A percentile compares a stretch with the other conserved stretches of the same genome.
Conservation (phyloP, 1,284 basidiomycete genomes). For the Moesziomyces globuligerus region DNA sequence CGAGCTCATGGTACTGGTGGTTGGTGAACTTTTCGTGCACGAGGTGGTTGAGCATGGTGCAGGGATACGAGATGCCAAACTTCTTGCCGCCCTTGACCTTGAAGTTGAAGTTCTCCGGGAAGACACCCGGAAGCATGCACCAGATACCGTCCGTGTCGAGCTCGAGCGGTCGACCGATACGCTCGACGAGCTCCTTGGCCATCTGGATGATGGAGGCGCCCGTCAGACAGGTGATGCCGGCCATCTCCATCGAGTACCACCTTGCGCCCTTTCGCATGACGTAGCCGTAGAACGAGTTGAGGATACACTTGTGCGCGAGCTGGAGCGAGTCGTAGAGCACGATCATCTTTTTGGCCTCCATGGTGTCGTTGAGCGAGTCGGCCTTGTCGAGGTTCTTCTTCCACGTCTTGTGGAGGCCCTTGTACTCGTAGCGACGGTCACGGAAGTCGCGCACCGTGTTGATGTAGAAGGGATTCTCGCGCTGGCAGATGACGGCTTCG, state of each 20-base stretch:
- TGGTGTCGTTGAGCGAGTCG: slow-evolving; percentile 79
- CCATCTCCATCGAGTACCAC: slow-evolving; percentile 99
- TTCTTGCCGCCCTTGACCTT: slow-evolving; percentile 87
- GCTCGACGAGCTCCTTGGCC: slow-evolving; percentile 94
- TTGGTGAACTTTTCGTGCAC: slow-evolving; percentile 97
- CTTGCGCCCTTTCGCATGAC: slow-evolving; percentile 99
- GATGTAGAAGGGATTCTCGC: slow-evolving; percentile 99
- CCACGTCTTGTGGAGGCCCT: slow-evolving; percentile 98
- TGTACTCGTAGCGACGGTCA: slow-evolving; percentile 98
- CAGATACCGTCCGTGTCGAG: slow-evolving; percentile 99
- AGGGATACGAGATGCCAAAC: slow-evolving; percentile 94
- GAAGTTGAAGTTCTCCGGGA: slow-evolving; percentile 98
- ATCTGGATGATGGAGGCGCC: slow-evolving; percentile 99
- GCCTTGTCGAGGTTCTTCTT: slow-evolving; percentile 95
- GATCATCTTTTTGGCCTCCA: slow-evolving; percentile 99
- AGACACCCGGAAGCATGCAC: slow-evolving; percentile 99
- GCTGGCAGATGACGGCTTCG: slow-evolving; percentile 95
- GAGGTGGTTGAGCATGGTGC: slow-evolving; percentile 99
- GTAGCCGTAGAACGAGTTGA: slow-evolving; percentile 99
- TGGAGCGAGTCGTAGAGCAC: slow-evolving; percentile 99
- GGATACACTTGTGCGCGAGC: slow-evolving; percentile 98
- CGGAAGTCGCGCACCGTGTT: slow-evolving; percentile 97
- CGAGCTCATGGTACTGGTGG: slow-evolving; percentile 93
- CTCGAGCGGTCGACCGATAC: slow-evolving; percentile 95
- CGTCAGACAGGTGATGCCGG: slow-evolving; percentile 97